These are phyloP conservation scores for Salvia splendens DNA, from an alignment of 257 asterid species.

Conservation along the genomic window DNA sequence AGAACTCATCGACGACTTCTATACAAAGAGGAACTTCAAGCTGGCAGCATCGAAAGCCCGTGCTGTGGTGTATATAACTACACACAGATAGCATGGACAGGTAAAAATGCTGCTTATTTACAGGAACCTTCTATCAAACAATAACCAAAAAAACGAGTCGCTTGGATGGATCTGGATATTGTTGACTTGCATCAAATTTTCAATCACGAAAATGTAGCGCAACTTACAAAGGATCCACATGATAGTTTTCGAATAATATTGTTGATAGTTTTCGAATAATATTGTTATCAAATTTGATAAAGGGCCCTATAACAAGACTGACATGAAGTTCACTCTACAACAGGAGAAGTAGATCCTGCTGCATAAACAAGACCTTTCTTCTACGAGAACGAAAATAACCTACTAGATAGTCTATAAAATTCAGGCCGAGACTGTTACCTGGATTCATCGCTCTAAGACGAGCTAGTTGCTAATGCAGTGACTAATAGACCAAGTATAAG, in stretches of 20 bases:
- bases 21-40: no score
- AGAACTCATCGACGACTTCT: no score
- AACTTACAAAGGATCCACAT: constrained; percentile 10
- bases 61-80: no score
- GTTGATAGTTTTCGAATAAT: background rate
- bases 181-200: no score
- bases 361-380: constrained; percentile 8
- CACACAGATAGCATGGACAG: no score
- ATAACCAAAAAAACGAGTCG: no score
- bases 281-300: background rate
- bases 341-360: constrained; percentile 18
- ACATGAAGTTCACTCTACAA: constrained; percentile 3
- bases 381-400: constrained; percentile 8
- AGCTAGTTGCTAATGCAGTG: constrained; percentile 86
- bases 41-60: no score
- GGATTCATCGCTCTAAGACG: background rate
- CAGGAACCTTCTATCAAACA: no score
- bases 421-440: constrained; percentile 15
- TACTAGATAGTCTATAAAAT: background rate
- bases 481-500: constrained; percentile 85
- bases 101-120: no score
- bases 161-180: no score
- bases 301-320: constrained; percentile 9
- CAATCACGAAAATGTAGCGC: background rate
- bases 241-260: background rate